Base-by-base conservation (phyloP, 169 alveolate genomes). In the Plasmodium vivax region DNA sequence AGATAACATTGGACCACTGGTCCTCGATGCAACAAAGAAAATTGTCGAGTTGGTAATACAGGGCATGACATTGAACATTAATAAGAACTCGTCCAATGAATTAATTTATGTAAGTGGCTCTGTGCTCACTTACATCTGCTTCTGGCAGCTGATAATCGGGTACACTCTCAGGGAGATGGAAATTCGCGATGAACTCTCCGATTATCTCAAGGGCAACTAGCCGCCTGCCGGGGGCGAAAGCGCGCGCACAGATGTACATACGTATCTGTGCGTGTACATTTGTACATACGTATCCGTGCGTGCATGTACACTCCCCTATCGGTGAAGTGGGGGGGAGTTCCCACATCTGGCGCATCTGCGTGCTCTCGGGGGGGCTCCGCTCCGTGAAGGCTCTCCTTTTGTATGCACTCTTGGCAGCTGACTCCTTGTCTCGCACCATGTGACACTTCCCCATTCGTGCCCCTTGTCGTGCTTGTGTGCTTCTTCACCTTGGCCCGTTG, bases 71-170 rank as follows among this genome's bases (percentile, higher is more conserved):
- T 94, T 92, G 34, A 88, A 92, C 85, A 75, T 85, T 47, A 71
- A 71, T 54, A 80, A 80, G 74, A 90, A 71, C 41, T 71, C 43
- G 38, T 51, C 77, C 1, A 83, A 92, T 51, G 84, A 58, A 92
- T 88, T 54, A 19, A 94, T 34, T 77, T 94, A 68, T 77, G 54
- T 83, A 38, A 84, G 90, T 77, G 92, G 92, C 47, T 77, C 96
- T n/a, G 96, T 96, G 56, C 68, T 96, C 27, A 97, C 96, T 51
- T 98, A 97, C 83, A 93, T 97, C 77, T 97, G 98, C 75, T 93
- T 97, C 93, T 97, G 98, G 98, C 98, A 97, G 79, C 93, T 97
- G 71, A 98, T 98, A 68, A 92, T 96, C 68, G 98, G 98, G 30
- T 97, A 97, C 92, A 96, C 97, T 73, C 81, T 97, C 12, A 34